phyloP scores from a whole-genome alignment of 2,329 filamentous ascomycete species.

The Fusarium chaquense region DNA sequence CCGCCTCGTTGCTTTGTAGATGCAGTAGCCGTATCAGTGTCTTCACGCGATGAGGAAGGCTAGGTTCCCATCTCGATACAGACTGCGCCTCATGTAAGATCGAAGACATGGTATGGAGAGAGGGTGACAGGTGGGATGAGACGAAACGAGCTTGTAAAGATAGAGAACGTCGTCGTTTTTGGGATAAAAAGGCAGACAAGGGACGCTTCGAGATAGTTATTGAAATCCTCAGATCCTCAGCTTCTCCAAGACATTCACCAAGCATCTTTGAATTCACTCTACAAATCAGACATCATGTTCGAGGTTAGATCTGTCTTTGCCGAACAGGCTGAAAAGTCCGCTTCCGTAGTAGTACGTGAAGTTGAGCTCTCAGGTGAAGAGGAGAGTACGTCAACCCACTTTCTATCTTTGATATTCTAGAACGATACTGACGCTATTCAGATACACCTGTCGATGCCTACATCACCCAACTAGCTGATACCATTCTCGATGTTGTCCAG shows the following conservation, averaged over 20 bases:
- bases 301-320: conserved; percentile 8
- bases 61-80: neutral
- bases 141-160: neutral
- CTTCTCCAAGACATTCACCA: neutral
- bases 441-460: conserved; percentile 1
- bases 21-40: neutral
- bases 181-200: conserved; percentile 1
- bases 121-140: neutral
- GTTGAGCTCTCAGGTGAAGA: neutral
- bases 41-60: neutral
- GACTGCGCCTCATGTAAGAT: conserved; percentile 2
- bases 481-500: conserved; percentile 8
- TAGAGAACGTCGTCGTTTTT: neutral
- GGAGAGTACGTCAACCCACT: neutral
- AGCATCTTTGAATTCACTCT: neutral
- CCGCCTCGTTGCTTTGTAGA: neutral
- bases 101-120: neutral
- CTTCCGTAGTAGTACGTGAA: conserved; percentile 8
- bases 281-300: conserved; percentile 9
- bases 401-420: neutral
- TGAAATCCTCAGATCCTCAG: neutral
- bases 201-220: neutral
- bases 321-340: neutral
- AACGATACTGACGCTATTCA: neutral
- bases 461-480: conserved; percentile 3